phyloP scores from a whole-genome alignment of 345 rosid genomes.

The Gossypium herbaceum region DNA sequence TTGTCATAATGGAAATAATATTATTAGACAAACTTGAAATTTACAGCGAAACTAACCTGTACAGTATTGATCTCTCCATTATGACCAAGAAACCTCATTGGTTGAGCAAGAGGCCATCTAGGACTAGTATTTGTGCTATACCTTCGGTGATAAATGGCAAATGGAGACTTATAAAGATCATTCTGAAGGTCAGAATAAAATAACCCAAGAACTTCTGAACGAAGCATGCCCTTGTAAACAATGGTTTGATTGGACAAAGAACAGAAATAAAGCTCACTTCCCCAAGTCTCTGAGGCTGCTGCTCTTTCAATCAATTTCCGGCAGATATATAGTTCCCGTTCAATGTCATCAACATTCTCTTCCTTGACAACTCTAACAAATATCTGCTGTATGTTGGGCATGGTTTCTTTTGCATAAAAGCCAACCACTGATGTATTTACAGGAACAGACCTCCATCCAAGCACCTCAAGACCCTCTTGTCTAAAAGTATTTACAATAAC shows the following conservation, averaged over 20 bases:
- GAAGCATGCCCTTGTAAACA: conserved; percentile 99
- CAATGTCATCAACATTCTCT: conserved; percentile 82
- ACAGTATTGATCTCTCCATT: conserved; percentile 98
- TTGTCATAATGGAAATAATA: background rate
- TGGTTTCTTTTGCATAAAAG: conserved; percentile 83
- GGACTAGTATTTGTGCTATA: conserved; percentile 99
- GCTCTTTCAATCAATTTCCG: conserved; percentile 80
- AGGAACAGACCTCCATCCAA: conserved; percentile 98
- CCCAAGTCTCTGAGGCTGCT: conserved; percentile 66
- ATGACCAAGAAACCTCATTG: conserved; percentile 99
- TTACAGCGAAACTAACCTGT: conserved; percentile 49
- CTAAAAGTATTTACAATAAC: conserved; percentile 69
- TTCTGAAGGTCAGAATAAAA: conserved; percentile 82
- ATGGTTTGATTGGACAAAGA: conserved; percentile 92
- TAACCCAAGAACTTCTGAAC: conserved; percentile 88
- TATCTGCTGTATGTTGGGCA: conserved; percentile 94
- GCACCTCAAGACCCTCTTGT: conserved; percentile 94
- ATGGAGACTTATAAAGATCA: conserved; percentile 69
- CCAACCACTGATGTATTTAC: conserved; percentile 82
- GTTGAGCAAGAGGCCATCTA: conserved; percentile 99
- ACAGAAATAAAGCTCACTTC: conserved; percentile 82
- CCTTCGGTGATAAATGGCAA: conserved; percentile 95
- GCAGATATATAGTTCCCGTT: conserved; percentile 90
- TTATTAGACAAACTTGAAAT: background rate
- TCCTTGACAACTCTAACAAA: conserved; percentile 83